These are phyloP conservation scores for Thelonectria discophora DNA, from an alignment of 2,329 filamentous ascomycete species.

Conservation along the genomic window DNA sequence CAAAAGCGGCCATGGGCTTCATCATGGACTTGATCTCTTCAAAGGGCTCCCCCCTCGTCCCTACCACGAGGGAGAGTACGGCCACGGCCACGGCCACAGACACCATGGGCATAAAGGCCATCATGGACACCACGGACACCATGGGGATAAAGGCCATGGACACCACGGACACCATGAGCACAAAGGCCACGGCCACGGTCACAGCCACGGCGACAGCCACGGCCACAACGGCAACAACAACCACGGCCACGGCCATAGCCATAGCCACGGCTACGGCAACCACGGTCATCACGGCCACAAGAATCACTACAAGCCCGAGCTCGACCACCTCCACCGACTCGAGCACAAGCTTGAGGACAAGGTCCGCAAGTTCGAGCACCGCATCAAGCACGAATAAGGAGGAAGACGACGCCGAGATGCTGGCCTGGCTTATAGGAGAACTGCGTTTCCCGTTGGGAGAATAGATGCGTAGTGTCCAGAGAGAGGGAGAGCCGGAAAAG, in stretches of 20 bases:
- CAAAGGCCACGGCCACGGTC: not conserved
- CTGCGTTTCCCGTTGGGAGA: not conserved
- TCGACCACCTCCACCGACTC: not conserved
- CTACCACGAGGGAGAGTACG: no score
- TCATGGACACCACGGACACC: no score
- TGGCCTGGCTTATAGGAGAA: not conserved
- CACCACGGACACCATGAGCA: not conserved
- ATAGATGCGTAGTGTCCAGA: not conserved
- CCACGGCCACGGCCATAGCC: no score
- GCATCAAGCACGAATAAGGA: not conserved
- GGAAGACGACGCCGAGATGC: not conserved
- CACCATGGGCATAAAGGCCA: no score
- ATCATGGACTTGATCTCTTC: not conserved
- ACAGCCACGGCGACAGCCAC: no score
- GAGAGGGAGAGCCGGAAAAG: not conserved
- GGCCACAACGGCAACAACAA: no score
- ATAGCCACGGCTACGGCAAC: not conserved
- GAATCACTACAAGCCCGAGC: not conserved
- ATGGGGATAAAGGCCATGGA: no score
- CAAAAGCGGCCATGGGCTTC: not conserved
- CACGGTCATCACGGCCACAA: not conserved
- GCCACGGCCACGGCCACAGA: no score
- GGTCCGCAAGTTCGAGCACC: not conserved
- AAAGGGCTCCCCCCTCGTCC: not conserved
- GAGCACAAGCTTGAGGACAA: constrained; percentile 5